Evolutionary conservation across 306 rosid genomes (phyloP).

Genomic region (Trifolium pratense): DNA sequence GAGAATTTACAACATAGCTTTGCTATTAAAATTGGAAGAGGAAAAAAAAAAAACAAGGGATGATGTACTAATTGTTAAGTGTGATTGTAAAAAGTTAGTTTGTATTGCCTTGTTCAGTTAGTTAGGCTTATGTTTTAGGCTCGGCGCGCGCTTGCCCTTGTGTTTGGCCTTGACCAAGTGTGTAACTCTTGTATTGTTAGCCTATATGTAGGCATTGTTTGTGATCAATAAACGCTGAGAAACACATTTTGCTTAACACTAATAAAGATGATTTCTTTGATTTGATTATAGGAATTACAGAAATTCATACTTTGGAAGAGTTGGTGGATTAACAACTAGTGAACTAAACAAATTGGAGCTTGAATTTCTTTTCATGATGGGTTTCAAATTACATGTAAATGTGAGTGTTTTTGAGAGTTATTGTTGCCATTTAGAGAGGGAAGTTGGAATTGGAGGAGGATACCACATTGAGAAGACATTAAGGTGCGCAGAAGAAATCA

Average conservation of each 20-base stretch:
- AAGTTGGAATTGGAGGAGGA: conserved; percentile 89
- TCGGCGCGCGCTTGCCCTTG: too few species aligned
- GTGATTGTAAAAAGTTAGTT: too few species aligned
- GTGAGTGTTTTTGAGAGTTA: conserved; percentile 94
- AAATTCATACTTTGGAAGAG: conserved; percentile 87
- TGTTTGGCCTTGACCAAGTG: too few species aligned
- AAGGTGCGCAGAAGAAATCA: conserved; percentile 84
- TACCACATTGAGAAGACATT: conserved; percentile 82
- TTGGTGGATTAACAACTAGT: conserved; percentile 75
- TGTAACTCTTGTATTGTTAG: too few species aligned
- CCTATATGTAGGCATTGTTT: too few species aligned
- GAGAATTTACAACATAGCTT: not conserved
- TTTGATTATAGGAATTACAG: conserved; percentile 70
- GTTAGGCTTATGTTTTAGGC: too few species aligned
- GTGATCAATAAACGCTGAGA: too few species aligned
- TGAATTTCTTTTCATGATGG: conserved; percentile 80
- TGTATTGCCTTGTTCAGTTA: too few species aligned
- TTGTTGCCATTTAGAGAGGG: conserved; percentile 88
- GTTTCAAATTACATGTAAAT: conserved; percentile 90
- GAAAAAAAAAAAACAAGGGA: too few species aligned
- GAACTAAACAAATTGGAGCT: conserved; percentile 82
- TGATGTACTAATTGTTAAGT: too few species aligned
- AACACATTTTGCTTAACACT: too few species aligned
- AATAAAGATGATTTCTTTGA: not conserved
- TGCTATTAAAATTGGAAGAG: too few species aligned